Evolutionary conservation across 192 early-diverging fungal genomes (phyloP).

Genomic region (Radiomyces spectabilis): DNA sequence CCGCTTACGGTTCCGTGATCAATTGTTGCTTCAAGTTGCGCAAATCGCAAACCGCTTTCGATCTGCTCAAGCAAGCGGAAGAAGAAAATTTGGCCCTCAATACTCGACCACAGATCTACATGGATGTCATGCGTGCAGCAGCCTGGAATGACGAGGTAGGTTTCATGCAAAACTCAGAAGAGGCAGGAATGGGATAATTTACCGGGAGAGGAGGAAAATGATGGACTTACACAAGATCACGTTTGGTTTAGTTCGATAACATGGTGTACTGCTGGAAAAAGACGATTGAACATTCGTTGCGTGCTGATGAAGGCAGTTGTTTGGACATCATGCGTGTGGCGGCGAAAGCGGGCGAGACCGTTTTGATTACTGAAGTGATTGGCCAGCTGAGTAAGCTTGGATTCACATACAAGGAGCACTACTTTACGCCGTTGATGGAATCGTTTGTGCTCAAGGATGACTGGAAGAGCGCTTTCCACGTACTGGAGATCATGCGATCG

Average conservation of each 20-base stretch:
- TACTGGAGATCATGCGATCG: slow-evolving; percentile 50
- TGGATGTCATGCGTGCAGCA: slow-evolving; percentile 30
- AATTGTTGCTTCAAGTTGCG: slow-evolving; percentile 16
- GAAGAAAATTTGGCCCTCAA: slow-evolving; percentile 19
- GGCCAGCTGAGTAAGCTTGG: slow-evolving; percentile 33
- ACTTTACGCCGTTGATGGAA: slow-evolving; percentile 56
- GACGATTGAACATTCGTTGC: slow-evolving; percentile 13
- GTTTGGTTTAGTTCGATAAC: slow-evolving; percentile 27
- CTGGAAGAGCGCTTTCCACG: slow-evolving; percentile 51
- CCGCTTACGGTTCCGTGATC: slow-evolving; percentile 21
- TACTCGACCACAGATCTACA: slow-evolving; percentile 26
- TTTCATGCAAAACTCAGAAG: background rate
- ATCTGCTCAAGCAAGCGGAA: slow-evolving; percentile 37
- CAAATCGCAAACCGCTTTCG: slow-evolving; percentile 28
- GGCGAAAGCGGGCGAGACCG: slow-evolving; percentile 28
- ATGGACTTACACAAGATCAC: background rate
- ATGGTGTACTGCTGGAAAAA: slow-evolving; percentile 42
- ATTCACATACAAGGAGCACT: slow-evolving; percentile 43
- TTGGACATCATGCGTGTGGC: slow-evolving; percentile 35
- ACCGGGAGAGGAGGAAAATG: background rate
- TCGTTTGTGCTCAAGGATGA: slow-evolving; percentile 41
- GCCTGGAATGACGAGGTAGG: slow-evolving; percentile 35
- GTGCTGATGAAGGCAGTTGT: slow-evolving; percentile 45
- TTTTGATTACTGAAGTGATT: slow-evolving; percentile 35
- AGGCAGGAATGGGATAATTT: background rate